These are phyloP conservation scores for Colletotrichum godetiae DNA, from an alignment of 2,329 filamentous ascomycete species.

Conservation along the genomic window DNA sequence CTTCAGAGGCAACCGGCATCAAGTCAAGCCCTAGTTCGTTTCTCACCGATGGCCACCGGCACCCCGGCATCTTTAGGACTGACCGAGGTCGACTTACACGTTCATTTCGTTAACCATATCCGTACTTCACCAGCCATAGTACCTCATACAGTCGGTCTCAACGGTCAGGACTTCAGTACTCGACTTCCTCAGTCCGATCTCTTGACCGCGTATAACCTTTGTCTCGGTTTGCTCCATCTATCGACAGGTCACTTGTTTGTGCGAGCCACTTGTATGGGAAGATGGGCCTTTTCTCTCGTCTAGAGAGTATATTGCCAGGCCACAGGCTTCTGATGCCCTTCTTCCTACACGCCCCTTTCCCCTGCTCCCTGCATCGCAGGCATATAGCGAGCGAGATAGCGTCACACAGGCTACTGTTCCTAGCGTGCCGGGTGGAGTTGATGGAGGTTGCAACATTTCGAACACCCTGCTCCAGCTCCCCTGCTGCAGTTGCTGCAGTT, in stretches of 20 bases:
- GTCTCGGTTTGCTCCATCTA: conserved; percentile 19
- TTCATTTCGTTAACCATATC: conserved; percentile 9
- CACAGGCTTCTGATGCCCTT: conserved; percentile 23
- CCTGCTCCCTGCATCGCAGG: conserved; percentile 34
- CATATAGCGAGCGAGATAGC: conserved; percentile 26
- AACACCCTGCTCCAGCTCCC: conserved; percentile 5
- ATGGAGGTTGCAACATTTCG: conserved; percentile 3
- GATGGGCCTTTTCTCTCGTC: neutral
- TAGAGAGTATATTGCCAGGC: neutral
- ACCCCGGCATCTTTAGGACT: neutral
- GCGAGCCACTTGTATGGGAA: neutral
- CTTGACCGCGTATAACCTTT: conserved; percentile 1
- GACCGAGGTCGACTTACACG: conserved; percentile 9
- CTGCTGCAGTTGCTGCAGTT: conserved; percentile 12
- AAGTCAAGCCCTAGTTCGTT: neutral
- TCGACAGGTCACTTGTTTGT: neutral
- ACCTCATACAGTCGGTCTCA: conserved; percentile 34
- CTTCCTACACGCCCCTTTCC: conserved; percentile 25
- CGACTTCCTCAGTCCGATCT: neutral
- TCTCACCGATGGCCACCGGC: conserved; percentile 9
- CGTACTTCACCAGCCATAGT: neutral
- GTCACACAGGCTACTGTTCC: conserved; percentile 34
- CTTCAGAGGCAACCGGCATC: neutral
- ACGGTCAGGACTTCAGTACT: neutral
- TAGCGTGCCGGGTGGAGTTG: conserved; percentile 34